These are phyloP conservation scores for Vitis hybrid DNA, from an alignment of 177 flowering plant genomes.

Conservation along the genomic window DNA sequence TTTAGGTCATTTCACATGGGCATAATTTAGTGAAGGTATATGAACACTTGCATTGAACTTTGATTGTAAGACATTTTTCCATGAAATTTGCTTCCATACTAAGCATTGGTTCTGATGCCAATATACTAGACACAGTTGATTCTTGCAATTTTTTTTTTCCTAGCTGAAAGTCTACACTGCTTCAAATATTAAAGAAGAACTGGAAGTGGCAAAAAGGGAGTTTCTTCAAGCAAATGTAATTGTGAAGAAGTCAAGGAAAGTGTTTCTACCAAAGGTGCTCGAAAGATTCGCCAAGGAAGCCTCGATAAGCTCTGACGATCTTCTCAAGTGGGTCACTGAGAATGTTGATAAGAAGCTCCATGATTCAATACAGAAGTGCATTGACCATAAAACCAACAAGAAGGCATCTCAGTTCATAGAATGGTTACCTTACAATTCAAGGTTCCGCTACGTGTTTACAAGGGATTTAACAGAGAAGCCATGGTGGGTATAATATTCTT, in stretches of 20 bases:
- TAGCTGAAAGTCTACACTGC: constrained; percentile 79
- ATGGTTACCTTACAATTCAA: constrained; percentile 77
- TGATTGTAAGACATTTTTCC: not conserved
- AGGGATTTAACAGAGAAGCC: constrained; percentile 67
- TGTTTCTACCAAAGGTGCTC: constrained; percentile 64
- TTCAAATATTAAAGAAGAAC: constrained; percentile 53
- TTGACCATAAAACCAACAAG: constrained; percentile 35
- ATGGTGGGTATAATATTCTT: constrained; percentile 44
- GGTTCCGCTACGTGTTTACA: constrained; percentile 59
- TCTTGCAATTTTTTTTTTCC: not conserved
- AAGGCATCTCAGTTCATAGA: constrained; percentile 62
- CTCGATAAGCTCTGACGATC: constrained; percentile 43
- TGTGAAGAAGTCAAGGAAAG: constrained; percentile 72
- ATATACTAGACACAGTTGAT: not conserved
- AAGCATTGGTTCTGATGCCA: not conserved
- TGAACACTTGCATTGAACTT: not conserved
- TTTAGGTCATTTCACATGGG: no score
- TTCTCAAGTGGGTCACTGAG: constrained; percentile 61
- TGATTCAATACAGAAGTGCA: constrained; percentile 56
- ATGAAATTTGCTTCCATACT: not conserved
- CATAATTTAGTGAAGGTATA: not conserved
- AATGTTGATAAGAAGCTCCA: constrained; percentile 68
- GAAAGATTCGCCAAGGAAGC: constrained; percentile 75
- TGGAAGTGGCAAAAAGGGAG: constrained; percentile 61
- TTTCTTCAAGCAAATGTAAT: constrained; percentile 73